Evolutionary conservation across 2,329 filamentous ascomycete species (phyloP), one percentile per base, ranked within the genome.

Genomic region (Thyridium curvatum): DNA sequence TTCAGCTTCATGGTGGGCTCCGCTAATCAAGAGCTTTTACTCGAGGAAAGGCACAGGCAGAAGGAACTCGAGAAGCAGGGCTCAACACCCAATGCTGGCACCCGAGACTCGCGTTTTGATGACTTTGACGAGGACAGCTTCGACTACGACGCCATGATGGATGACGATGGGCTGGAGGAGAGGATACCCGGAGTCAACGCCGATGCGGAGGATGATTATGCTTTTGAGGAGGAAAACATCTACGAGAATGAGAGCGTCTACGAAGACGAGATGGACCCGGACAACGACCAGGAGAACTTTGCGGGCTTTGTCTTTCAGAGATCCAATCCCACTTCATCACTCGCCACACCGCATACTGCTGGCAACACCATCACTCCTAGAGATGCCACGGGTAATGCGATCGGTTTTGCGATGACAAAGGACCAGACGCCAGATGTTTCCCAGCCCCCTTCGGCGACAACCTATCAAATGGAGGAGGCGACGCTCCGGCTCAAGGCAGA

Each of bases 1-100:
- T 90, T 91, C 54, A 90, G 85, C 51, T 91, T 91, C 52, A 86
- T 89, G 69, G 75, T 81, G 13, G 82, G 82, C 5, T 77, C 77
- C 6, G 83, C 83, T 12, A 73, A 77, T 42, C 71, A 81, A 50
- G 79, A 83, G 57, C 83, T 80, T 56, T 56, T 84, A 30, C 64
- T 89, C 31, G 86, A 88, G 56, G 86, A 87, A 49, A 74, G 79
- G 35, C 84, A 88, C 55, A 70, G 82, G 13, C 74, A 84, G 47
- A 77, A 79, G 39, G 77, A 82, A 44, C 65, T 80, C 21, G 79
- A 82, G 42, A 82, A 74, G 51, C 69, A 76, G 43, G 65, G 64
- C 4, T 58, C 55, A 3, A 56, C 60, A 15, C 53, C 68, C 41
- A 52, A 62, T 18, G 37, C 60, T 37, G 47, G 55, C 32, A 13